These are phyloP conservation scores for Diaporthe sp. DNA, from an alignment of 2,329 filamentous ascomycete species.

Conservation along the genomic window DNA sequence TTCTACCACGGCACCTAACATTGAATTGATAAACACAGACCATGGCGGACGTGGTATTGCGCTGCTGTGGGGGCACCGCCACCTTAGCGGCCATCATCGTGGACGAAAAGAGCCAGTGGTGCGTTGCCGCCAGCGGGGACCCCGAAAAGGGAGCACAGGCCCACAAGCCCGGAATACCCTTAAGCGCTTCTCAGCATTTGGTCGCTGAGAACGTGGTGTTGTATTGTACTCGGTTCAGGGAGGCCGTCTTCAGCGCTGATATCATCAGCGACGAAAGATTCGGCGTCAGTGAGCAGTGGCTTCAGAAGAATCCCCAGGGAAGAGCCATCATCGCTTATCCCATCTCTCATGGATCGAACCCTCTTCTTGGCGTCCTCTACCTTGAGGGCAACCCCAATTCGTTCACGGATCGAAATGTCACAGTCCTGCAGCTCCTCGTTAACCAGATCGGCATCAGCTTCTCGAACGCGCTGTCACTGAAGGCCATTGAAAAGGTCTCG, in stretches of 20 bases:
- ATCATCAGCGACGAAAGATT: conserved; percentile 82
- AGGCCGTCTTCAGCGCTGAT: conserved; percentile 81
- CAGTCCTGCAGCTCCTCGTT: conserved; percentile 77
- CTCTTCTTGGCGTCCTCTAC: conserved; percentile 80
- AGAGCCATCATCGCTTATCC: conserved; percentile 80
- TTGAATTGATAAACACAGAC: conserved; percentile 56
- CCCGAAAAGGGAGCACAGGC: conserved; percentile 77
- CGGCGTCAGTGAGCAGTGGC: conserved; percentile 77
- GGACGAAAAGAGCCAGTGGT: conserved; percentile 78
- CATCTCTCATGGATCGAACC: conserved; percentile 79
- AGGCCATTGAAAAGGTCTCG: conserved; percentile 81
- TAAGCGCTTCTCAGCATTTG: conserved; percentile 72
- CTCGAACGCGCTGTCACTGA: conserved; percentile 76
- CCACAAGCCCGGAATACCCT: conserved; percentile 74
- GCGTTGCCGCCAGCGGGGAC: conserved; percentile 80
- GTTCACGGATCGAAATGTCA: conserved; percentile 79
- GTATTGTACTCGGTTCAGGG: conserved; percentile 82
- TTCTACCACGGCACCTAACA: neutral
- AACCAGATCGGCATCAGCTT: conserved; percentile 84
- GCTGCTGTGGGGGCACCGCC: conserved; percentile 79
- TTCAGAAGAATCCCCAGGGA: conserved; percentile 76
- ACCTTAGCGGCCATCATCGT: conserved; percentile 81
- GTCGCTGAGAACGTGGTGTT: conserved; percentile 84
- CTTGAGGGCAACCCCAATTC: conserved; percentile 81
- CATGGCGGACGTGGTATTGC: conserved; percentile 85